phyloP scores from a whole-genome alignment of 2,329 filamentous ascomycete genomes.

The Macrophomina pseudophaseolina region DNA sequence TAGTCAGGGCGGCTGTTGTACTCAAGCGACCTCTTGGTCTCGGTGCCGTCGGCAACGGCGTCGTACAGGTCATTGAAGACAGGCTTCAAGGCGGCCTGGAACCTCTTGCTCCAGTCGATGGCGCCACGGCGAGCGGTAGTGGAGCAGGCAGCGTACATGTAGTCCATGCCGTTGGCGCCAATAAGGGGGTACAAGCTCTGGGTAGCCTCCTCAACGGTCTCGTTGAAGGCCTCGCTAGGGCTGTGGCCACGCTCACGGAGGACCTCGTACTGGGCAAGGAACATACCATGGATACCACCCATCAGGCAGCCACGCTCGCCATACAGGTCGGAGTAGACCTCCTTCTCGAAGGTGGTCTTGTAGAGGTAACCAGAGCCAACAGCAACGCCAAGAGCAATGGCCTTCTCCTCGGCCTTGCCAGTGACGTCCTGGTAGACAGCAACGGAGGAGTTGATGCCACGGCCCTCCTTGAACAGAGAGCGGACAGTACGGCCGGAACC shows the following conservation, averaged over 20 bases:
- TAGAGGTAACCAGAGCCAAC: slow-evolving; percentile 98
- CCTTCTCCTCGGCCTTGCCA: slow-evolving; percentile 97
- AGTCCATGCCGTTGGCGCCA: slow-evolving; percentile 98
- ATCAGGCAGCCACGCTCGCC: slow-evolving; percentile 99
- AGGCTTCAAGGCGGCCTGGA: slow-evolving; percentile 98
- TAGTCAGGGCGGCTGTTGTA: slow-evolving; percentile 97
- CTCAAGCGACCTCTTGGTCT: slow-evolving; percentile 95
- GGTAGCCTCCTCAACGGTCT: slow-evolving; percentile 99
- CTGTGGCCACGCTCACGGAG: slow-evolving; percentile 98
- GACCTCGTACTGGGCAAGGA: slow-evolving; percentile 99
- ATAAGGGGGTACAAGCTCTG: slow-evolving; percentile 98
- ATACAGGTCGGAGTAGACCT: slow-evolving; percentile 99
- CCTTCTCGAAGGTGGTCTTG: slow-evolving; percentile 99
- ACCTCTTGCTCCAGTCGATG: slow-evolving; percentile 96
- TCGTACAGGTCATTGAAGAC: slow-evolving; percentile 98
- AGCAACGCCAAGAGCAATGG: slow-evolving; percentile 92
- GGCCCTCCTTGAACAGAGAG: slow-evolving; percentile 97
- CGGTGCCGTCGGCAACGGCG: slow-evolving; percentile 84
- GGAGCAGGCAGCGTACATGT: slow-evolving; percentile 99
- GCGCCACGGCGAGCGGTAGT: slow-evolving; percentile 97
- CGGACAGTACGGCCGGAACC: slow-evolving; percentile 98
- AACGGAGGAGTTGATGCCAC: slow-evolving; percentile 99
- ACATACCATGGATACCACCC: slow-evolving; percentile 99
- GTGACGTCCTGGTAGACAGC: slow-evolving; percentile 99
- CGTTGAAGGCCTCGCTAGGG: slow-evolving; percentile 99